Evolutionary conservation across 495 filamentous ascomycete species (phyloP), one percentile per base, ranked within the genome.

Genomic region (Podospora tetraspora): DNA sequence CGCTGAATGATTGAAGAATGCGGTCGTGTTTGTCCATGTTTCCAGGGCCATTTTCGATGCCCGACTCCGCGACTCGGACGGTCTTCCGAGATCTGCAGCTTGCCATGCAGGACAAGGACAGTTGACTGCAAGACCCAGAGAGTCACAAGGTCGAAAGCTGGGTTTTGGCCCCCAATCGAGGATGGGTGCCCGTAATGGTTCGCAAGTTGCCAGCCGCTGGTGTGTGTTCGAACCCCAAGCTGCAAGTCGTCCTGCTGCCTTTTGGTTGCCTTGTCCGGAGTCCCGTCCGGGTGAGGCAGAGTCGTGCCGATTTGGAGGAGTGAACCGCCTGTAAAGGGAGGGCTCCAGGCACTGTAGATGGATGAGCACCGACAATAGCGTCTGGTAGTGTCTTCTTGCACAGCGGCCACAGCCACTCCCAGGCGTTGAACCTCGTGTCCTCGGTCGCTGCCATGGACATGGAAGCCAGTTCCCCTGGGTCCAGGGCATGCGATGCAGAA

Each of bases 401-500:
- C 30, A 62, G 61, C 27, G 11, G 11, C 61, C 16, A n/a, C 43
- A 52, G 16, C 30, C 62, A 34, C 62, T 52, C 21, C 37, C 16
- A n/a, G 43, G 43, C 43, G n/a, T 52, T n/a, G 43, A 52, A 43
- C 34, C 34, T 43, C 34, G 22, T 29, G 22, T 37, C 23, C 10
- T 52, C 43, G 16, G 43, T 52, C 19, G 43, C 5, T n/a, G 43
- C 43, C 43, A 6, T 27, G 27, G 27, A 52, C 16, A n/a, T n/a
- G n/a, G n/a, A 3, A 25, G 25, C 25, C 64, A 69, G 11, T 19
- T 65, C 34, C 34, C 34, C 61, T 62, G 73, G 61, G 52, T 68
- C 66, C 63, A 63, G 60, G 34, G 68, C 61, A 67, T 67, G 65
- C 19, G 43, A 52, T 19, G 16, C 16, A 52, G 70, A 59, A 68